phyloP scores from a whole-genome alignment of 176 grass and related monocot genomes.

The Oryza brachyantha region DNA sequence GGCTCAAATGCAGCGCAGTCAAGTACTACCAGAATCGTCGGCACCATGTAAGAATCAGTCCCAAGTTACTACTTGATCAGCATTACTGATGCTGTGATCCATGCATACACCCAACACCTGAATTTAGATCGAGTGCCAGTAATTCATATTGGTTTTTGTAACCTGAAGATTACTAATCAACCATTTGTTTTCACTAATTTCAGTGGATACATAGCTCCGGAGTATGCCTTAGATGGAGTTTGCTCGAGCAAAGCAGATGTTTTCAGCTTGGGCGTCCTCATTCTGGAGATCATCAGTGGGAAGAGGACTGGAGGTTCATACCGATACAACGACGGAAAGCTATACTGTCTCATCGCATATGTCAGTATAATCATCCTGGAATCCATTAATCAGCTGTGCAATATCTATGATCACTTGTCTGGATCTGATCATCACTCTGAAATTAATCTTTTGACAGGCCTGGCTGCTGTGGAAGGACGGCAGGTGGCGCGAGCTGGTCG shows the following conservation, averaged over 20 bases:
- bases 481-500: constrained; percentile 28
- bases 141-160: not conserved
- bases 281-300: constrained; percentile 63
- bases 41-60: constrained; percentile 46
- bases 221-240: constrained; percentile 65
- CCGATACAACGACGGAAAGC: constrained; percentile 23
- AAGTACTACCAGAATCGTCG: constrained; percentile 56
- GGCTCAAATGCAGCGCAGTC: constrained; percentile 29
- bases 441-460: constrained; percentile 15
- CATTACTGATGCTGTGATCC: not conserved
- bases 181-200: constrained; percentile 7
- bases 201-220: constrained; percentile 80
- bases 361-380: constrained; percentile 28
- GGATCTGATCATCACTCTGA: not conserved
- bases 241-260: constrained; percentile 74
- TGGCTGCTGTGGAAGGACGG: constrained; percentile 41
- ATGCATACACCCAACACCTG: not conserved
- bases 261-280: constrained; percentile 66
- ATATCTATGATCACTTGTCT: not conserved
- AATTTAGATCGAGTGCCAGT: not conserved
- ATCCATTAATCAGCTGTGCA: not conserved
- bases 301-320: constrained; percentile 38
- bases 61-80: not conserved
- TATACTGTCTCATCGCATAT: constrained; percentile 39
- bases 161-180: not conserved